These are phyloP conservation scores for Cutaneotrichosporon cavernicola DNA, from an alignment of 1,284 basidiomycete species.

Conservation along the genomic window DNA sequence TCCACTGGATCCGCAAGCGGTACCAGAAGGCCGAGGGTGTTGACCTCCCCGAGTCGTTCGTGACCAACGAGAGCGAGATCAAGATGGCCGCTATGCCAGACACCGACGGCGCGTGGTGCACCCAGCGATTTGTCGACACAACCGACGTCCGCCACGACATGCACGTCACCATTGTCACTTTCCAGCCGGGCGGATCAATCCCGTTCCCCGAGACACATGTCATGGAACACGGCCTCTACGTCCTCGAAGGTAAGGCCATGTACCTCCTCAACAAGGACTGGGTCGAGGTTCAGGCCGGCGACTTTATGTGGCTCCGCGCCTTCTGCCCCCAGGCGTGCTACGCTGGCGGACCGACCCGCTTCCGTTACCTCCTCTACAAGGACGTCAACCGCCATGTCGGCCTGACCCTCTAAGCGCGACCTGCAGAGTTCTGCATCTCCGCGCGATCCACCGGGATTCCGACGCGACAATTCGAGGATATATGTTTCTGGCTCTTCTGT, in stretches of 20 bases:
- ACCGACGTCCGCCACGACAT: neutral
- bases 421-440: neutral
- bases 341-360: neutral
- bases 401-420: neutral
- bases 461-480: neutral
- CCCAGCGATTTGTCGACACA: neutral
- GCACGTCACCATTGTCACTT: neutral
- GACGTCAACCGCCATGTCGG: neutral
- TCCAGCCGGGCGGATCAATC: neutral
- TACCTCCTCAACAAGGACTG: conserved; percentile 1
- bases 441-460: no score
- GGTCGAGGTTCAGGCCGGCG: neutral
- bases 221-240: conserved; percentile 2
- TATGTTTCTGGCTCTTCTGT: neutral
- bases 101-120: neutral
- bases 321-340: conserved; percentile 1
- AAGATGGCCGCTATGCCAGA: neutral
- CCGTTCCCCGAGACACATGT: neutral
- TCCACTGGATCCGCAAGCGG: neutral
- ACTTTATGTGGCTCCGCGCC: conserved; percentile 2
- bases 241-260: neutral
- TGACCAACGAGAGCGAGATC: neutral
- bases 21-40: neutral
- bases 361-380: conserved; percentile 1
- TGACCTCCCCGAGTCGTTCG: neutral